Evolutionary conservation across 202 grass and related monocot species (phyloP), one percentile per base, ranked within the genome.

Genomic region (Carex arenaria): DNA sequence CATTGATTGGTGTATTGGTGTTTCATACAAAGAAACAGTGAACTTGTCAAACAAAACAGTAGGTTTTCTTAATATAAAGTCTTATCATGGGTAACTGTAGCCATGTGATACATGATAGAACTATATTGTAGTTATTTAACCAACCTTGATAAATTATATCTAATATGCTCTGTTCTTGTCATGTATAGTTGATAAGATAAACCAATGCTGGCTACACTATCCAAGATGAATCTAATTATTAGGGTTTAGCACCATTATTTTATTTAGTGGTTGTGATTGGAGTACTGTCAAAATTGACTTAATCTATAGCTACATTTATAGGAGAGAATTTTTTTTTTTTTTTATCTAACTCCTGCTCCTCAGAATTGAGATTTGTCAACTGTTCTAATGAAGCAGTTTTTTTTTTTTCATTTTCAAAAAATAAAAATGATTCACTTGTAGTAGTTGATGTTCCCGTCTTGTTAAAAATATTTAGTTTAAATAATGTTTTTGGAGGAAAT

Each of bases 21-120:
- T 73, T 73, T 73, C 28, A 57, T 36, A 10, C 3, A 0, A 77
- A 64, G 26, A 54, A 82, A 68, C 61, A 82, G 63, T 82, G 80
- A 67, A 67, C 1, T 52, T 67, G 62, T 67, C 42, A 67, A 67
- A 51, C 4, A 82, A 82, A 82, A 82, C 43, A 82, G 63, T 82
- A 17, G 42, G 18, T 82, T 82, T 66, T 82, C 80, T 82, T 81
- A 82, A 55, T 64, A 55, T 17, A 53, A 40, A 4, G 79, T 82
- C 79, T 31, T 54, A 67, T 82, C 62, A 53, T n/a, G 15, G 4
- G 15, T 64, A 63, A 54, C 22, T 68, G 63, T 82, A 36, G 80
- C 62, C 80, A 82, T 67, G 61, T 82, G 78, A 34, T 64, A 49
- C 78, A 64, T 65, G 59, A 64, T 64, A 81, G 38, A 64, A 12